A percentile compares a stretch with the other conserved stretches of the same genome.
Evolutionary conservation across 805 yeast genomes (phyloP).

Genomic region (Metschnikowia chrysomelidarum): DNA sequence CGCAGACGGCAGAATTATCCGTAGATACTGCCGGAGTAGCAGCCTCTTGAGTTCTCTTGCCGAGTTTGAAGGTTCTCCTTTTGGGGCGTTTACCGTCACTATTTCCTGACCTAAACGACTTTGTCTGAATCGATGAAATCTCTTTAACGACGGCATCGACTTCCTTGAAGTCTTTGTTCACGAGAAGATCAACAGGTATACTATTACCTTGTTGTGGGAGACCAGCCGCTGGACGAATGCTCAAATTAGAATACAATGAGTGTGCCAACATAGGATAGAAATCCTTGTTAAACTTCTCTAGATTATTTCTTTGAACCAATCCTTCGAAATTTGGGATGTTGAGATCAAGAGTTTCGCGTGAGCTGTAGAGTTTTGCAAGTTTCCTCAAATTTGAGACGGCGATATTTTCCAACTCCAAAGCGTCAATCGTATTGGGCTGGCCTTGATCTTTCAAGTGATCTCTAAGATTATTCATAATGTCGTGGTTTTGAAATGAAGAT

Average conservation of each 20-base stretch:
- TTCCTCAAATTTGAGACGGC: slow-evolving; percentile 50
- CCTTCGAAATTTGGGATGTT: slow-evolving; percentile 57
- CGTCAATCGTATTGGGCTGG: slow-evolving; percentile 3
- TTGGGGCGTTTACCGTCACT: slow-evolving; percentile 36
- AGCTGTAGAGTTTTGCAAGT: slow-evolving; percentile 49
- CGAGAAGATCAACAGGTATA: slow-evolving; percentile 39
- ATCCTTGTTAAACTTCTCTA: slow-evolving; percentile 41
- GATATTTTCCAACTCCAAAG: slow-evolving; percentile 16
- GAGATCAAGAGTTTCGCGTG: slow-evolving; percentile 79
- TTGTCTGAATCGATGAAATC: slow-evolving; percentile 47
- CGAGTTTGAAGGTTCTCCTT: slow-evolving; percentile 40
- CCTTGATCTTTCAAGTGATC: slow-evolving; percentile 15
- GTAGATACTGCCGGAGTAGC: too few relatives aligned
- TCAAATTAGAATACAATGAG: slow-evolving; percentile 36
- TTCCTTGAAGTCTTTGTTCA: slow-evolving; percentile 24
- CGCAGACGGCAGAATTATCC: too few relatives aligned
- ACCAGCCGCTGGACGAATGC: slow-evolving; percentile 26
- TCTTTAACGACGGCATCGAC: slow-evolving; percentile 38
- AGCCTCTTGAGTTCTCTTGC: slow-evolving; percentile 7
- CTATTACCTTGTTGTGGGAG: slow-evolving; percentile 27
- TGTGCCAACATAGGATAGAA: slow-evolving; percentile 36
- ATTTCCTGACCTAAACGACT: slow-evolving; percentile 32
- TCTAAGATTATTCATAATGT: slow-evolving; percentile 21
- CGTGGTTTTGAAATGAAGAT: slow-evolving; percentile 20
- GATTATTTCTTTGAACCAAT: slow-evolving; percentile 56